Evolutionary conservation across 2,329 filamentous ascomycete genomes (phyloP), one percentile per base, ranked within the genome.

Genomic region (Colletotrichum theobromicola): DNA sequence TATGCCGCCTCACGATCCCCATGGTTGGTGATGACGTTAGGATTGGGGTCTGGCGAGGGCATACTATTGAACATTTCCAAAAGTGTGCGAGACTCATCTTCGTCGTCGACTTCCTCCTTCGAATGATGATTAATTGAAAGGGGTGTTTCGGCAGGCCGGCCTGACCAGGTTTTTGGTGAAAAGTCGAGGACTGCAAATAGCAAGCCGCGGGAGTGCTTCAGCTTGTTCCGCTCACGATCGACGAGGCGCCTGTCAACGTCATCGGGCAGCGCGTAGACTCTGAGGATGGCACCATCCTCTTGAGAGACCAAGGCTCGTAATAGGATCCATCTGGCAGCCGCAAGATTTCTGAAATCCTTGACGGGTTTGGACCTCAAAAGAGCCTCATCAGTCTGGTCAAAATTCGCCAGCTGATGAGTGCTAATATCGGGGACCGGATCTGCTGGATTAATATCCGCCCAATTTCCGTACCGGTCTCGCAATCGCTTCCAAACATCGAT

Each of bases 61-160:
- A 96, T 87, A 4, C 85, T 90, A 81, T 96, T 96, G 86, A 96
- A 96, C 61, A 95, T 84, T 32, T 92, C 88, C 62, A 95, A 90
- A 1, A 96, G 83, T 0, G 93, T 93, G 3, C 85, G 80, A 12
- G 88, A 82, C 21, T 89, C 84, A 2, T 79, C 78, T 1, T 79
- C 78, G 7, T 78, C 74, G 7, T 80, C 81, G 9, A 86, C 82
- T 79, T 85, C 85, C 7, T 81, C 75, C 18, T 77, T 76, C 21
- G 72, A 69, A n/a, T 79, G 79, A 30, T 35, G 10, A 35, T 32
- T 35, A n/a, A 67, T 28, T 4, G 16, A 24, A 2, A 46, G 16
- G 2, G 34, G 68, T 15, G 0, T 13, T 10, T 34, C 5, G 42
- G 32, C 18, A 2, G 46, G 55, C 9, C 79, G 28, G 0, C 91